Evolutionary conservation across 805 yeast species (phyloP), one percentile per base, ranked within the genome.

Genomic region (Lipomyces yamanashiensis): DNA sequence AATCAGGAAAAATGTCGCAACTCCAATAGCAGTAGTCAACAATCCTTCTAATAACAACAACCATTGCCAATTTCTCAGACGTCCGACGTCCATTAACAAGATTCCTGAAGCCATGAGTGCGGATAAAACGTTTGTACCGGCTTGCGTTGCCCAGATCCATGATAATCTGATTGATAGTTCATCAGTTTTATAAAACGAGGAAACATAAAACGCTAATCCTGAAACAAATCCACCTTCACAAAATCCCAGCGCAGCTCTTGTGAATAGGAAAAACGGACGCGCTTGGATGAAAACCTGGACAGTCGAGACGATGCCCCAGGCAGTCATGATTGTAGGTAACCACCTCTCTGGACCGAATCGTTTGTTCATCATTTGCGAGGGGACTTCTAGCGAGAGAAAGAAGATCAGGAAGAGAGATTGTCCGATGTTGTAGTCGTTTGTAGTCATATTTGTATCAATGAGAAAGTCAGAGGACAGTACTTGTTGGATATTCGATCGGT

Each of bases 141-240:
- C 81, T 62, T 81, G 77, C 1, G 87, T 80, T 34, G 84, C 79
- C 82, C 87, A 87, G 72, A 87, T 87, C 70, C 80, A 80, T 0
- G 88, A 82, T 33, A 87, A 74, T 60, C 91, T 77, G 19, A 85
- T 73, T 0, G 89, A 80, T 19, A 87, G 76, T 73, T 88, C 91
- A 28, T 78, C 82, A 71, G 9, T 66, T 54, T 85, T 87, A 75
- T 83, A 88, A 75, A 87, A 87, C 74, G 86, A 87, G 1, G 87
- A 82, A 73, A 87, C 77, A 85, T 88, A 87, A 53, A 87, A 75
- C 58, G 84, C 81, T 34, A 83, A 75, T 67, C 87, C 90, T 40
- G 88, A 86, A 59, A 88, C 86, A 63, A 86, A 86, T 0, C 91
- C 90, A 61, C 90, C 90, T 73, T 87, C 87, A 15, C 83, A 74